Evolutionary conservation across 2,329 filamentous ascomycete genomes (phyloP).

Genomic region (Paramyrothecium sp.): DNA sequence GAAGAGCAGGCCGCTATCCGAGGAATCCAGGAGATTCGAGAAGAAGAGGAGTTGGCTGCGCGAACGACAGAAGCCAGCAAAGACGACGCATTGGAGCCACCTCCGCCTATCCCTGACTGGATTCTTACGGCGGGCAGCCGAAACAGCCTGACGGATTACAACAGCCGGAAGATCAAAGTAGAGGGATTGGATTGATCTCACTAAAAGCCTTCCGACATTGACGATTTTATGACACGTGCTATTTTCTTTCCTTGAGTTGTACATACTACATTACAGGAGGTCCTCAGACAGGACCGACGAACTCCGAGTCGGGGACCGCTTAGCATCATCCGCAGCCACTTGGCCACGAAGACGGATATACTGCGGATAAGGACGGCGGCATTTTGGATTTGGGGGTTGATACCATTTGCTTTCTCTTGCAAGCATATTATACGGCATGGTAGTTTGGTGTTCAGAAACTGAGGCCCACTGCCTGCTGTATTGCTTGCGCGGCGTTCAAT

Average conservation of each 20-base stretch:
- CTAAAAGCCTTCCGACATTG: constrained; percentile 7
- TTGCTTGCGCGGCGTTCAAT: not conserved
- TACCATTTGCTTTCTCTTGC: not conserved
- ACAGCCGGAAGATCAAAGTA: constrained; percentile 30
- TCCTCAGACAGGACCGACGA: not conserved
- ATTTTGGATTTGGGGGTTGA: not conserved
- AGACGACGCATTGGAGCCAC: constrained; percentile 46
- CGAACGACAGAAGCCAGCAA: constrained; percentile 4
- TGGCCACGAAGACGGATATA: not conserved
- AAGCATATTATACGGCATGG: not conserved
- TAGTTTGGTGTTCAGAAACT: no score
- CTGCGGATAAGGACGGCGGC: not conserved
- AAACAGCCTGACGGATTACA: constrained; percentile 47
- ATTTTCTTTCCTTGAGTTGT: not conserved
- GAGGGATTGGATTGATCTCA: constrained; percentile 4
- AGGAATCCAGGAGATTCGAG: constrained; percentile 19
- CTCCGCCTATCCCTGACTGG: constrained; percentile 62
- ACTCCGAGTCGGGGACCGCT: not conserved
- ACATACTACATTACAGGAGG: not conserved
- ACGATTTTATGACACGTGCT: constrained; percentile 11
- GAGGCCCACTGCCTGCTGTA: no score
- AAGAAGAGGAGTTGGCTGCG: constrained; percentile 14
- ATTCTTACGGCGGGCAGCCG: constrained; percentile 53
- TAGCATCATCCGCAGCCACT: not conserved
- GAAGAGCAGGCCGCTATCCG: constrained; percentile 19